Evolutionary conservation across 805 yeast genomes (phyloP), one percentile per base, ranked within the genome.

Genomic region (Candida xiaguanensis): DNA sequence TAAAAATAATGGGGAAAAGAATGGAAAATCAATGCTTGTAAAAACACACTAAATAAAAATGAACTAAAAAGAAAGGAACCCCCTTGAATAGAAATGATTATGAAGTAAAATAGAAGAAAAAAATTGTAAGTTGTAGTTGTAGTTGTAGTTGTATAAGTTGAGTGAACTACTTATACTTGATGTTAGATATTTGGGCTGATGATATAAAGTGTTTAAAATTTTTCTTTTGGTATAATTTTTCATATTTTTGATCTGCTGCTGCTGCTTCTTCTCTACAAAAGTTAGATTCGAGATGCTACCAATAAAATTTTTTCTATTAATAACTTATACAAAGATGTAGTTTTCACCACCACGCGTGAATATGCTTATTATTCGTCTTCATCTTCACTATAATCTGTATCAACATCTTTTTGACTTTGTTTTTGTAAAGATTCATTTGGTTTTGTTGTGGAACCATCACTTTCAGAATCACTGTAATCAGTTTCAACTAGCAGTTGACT

Each of bases 361-460:
- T n/a, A n/a, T n/a, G n/a, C n/a, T n/a, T n/a, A 20, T 19, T n/a
- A 19, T 18, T 8, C 19, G 14, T 26, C 33, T 4, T 41, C 44
- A 29, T 40, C 44, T 4, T 41, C 30, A 29, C 43, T 39, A 27
- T 44, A 44, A 26, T 44, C 48, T 4, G 45, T 44, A 14, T 44
- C 48, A 4, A 27, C 25, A 7, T 37, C 43, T 11, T 33, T 36
- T 17, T 35, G 40, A 20, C 36, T 34, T 31, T 30, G 36, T 11
- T 25, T 24, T 18, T 15, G 34, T n/a, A 11, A 9, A 13, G 19
- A 6, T 4, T 19, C 19, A 4, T 11, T 33, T 18, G 22, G 8
- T 18, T 22, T 4, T 14, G 22, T 17, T 27, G 22, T 5, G 19
- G 13, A 16, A 11, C 19, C 5, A 34, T 33, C 26, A 5, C 27